A percentile compares a stretch with the other conserved stretches of the same genome.
These are phyloP conservation scores for Exobasidium rhododendri DNA, from an alignment of 1,284 basidiomycete genomes.

Conservation along the genomic window DNA sequence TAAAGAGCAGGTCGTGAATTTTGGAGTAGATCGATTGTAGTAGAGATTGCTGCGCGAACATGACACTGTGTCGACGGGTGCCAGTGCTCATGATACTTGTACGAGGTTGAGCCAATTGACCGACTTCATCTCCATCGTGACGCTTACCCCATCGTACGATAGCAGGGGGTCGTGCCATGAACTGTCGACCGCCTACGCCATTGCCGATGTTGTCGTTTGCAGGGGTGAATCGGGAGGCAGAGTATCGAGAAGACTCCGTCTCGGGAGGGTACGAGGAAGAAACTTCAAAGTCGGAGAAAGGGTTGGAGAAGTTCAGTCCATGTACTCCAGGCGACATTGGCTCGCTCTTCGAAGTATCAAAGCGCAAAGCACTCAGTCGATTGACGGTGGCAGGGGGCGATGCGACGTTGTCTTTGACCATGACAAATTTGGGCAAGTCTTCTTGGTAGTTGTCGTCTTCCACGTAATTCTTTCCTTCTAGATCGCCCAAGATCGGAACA, in stretches of 20 bases:
- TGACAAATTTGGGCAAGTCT: not conserved
- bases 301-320: not conserved
- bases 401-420: not conserved
- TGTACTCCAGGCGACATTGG: not conserved
- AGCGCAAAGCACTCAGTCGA: not conserved
- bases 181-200: not conserved
- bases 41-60: slow-evolving; percentile 5
- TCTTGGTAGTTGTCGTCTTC: not conserved
- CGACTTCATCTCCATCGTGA: not conserved
- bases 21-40: not conserved
- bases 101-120: slow-evolving; percentile 9
- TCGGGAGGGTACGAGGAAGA: not conserved
- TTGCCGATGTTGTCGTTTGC: not conserved
- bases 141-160: slow-evolving; percentile 2
- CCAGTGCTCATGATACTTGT: not conserved
- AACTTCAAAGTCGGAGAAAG: not conserved
- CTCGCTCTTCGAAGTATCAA: not conserved
- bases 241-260: not conserved
- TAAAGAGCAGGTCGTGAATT: slow-evolving; percentile 12
- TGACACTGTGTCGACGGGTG: slow-evolving; percentile 1
- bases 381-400: not conserved
- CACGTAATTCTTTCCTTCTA: not conserved
- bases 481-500: not conserved
- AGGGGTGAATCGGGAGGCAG: not conserved
- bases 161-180: not conserved